Conservation (phyloP, 129 eudicot species). For the Mikania micrantha region DNA sequence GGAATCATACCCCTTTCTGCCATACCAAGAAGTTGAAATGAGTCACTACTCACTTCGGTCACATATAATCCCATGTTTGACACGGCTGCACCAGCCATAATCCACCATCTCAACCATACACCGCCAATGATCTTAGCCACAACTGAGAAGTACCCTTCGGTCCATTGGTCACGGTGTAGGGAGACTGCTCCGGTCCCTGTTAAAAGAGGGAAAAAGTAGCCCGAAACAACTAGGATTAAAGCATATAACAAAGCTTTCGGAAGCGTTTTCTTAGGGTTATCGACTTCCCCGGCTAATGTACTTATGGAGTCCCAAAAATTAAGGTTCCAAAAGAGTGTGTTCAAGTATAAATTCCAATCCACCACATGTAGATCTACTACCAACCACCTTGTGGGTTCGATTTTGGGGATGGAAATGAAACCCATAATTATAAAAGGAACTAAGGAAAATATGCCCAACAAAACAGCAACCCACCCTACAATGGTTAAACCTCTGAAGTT, state of each 20-base stretch:
- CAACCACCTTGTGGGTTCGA: slow-evolving; percentile 68
- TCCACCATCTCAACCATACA: slow-evolving; percentile 73
- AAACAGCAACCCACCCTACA: slow-evolving; percentile 73
- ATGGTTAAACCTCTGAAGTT: slow-evolving; percentile 70
- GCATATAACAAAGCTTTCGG: slow-evolving; percentile 71
- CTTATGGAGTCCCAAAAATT: slow-evolving; percentile 80
- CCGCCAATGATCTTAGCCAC: slow-evolving; percentile 63
- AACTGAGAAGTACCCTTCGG: slow-evolving; percentile 72
- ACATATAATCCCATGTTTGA: slow-evolving; percentile 87
- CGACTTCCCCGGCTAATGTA: slow-evolving; percentile 72
- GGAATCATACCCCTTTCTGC: slow-evolving; percentile 85
- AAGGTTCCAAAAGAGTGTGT: slow-evolving; percentile 80
- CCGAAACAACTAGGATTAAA: slow-evolving; percentile 46
- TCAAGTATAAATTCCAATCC: slow-evolving; percentile 67
- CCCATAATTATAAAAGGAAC: slow-evolving; percentile 76
- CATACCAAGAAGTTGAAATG: slow-evolving; percentile 87
- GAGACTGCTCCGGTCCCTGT: slow-evolving; percentile 63
- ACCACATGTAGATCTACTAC: slow-evolving; percentile 55
- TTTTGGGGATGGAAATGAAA: slow-evolving; percentile 48
- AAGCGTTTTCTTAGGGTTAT: slow-evolving; percentile 64
- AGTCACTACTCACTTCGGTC: slow-evolving; percentile 78
- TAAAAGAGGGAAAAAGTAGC: slow-evolving; percentile 63
- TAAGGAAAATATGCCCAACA: slow-evolving; percentile 56
- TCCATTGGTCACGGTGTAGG: slow-evolving; percentile 47
- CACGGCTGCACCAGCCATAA: slow-evolving; percentile 70